Evolutionary conservation across 257 asterid genomes (phyloP), one percentile per base, ranked within the genome.

Genomic region (Schizonepeta tenuifolia): DNA sequence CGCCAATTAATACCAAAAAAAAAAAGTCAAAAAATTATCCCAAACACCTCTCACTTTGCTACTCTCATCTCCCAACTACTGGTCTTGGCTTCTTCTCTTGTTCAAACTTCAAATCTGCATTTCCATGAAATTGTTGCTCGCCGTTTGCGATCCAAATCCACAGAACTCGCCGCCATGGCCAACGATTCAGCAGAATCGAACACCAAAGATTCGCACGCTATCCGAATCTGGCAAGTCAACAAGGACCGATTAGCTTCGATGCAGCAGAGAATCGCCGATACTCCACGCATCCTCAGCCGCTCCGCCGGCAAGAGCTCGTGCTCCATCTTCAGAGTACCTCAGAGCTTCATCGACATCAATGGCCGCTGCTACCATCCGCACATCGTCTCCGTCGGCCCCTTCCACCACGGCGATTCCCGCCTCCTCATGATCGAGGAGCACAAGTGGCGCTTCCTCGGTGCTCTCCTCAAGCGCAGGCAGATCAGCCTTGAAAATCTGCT

Each of bases 321-420:
- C 76, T 88, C 83, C 84, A 93, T 93, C 85, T 93, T 89, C 84
- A 79, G 75, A 62, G 96, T 86, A 24, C 98, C 98, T 11, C 88
- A 85, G 26, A 84, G 89, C 80, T 73, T 91, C 12, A 57, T 79
- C 47, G 88, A 91, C 8, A 72, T 85, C 87, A 89, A 89, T 83
- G 92, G 92, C 33, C 81, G 80, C 51, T 72, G 78, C 71, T 91
- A 93, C 55, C 79, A 81, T 38, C 98, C 98, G 5, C 87, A 81
- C 35, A 77, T 91, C 3, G 85, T 88, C 65, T 93, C 98, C 11
- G 73, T 93, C 35, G 98, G 98, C 4, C 98, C 98, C 7, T 93
- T 77, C 83, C 98, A 93, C 81, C 95, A 82, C 69, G 92, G 91
- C 66, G 84, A 85, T 1, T 80, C 85, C 7, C 83, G 79, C 33